Conservation (phyloP, 768 basidiomycete genomes). For the Suillus sp. region DNA sequence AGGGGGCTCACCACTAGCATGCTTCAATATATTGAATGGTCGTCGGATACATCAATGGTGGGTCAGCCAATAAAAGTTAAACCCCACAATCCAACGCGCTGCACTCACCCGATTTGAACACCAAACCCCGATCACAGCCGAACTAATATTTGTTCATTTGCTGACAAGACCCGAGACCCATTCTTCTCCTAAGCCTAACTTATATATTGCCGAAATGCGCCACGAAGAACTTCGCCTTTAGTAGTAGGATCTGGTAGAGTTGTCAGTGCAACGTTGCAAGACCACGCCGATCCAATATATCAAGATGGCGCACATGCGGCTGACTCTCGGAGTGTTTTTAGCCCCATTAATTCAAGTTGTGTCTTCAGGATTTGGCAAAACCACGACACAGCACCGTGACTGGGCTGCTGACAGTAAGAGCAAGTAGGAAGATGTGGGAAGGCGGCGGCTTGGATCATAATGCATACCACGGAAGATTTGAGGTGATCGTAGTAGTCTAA, state of each 20-base stretch:
- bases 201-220: neutral
- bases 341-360: neutral
- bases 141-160: neutral
- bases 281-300: neutral
- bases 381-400: too few relatives aligned
- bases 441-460: neutral
- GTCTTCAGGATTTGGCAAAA: neutral
- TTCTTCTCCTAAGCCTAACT: neutral
- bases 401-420: neutral
- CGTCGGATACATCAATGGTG: neutral
- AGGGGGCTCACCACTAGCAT: constrained; percentile 61
- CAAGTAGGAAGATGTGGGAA: neutral
- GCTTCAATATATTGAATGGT: neutral
- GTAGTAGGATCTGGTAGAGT: neutral
- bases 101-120: neutral
- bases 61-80: neutral
- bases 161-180: neutral
- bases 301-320: neutral
- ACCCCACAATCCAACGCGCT: neutral
- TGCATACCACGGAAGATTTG: too few relatives aligned
- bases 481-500: too few relatives aligned
- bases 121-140: neutral
- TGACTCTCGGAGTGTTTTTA: neutral
- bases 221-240: neutral
- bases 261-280: neutral